Evolutionary conservation across 345 rosid genomes (phyloP).

Genomic region (Lumnitzera littorea): DNA sequence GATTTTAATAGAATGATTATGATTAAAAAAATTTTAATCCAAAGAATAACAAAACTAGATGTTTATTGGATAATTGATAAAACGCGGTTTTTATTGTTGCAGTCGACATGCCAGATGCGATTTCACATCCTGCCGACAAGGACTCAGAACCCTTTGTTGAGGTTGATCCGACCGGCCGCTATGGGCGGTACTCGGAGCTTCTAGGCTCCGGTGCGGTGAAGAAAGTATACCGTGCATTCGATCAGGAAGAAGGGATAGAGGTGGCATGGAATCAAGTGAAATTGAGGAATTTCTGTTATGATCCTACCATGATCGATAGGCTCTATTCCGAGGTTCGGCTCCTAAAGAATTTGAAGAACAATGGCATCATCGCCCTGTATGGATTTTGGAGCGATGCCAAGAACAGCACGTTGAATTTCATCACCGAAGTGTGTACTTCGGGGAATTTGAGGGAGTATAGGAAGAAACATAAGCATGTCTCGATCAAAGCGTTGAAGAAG

Average conservation of each 20-base stretch:
- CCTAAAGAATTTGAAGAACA: slow-evolving; percentile 36
- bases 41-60: too few species aligned
- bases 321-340: slow-evolving; percentile 66
- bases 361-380: slow-evolving; percentile 52
- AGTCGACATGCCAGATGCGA: slow-evolving; percentile 43
- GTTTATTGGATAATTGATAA: too few species aligned
- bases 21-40: too few species aligned
- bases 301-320: slow-evolving; percentile 59
- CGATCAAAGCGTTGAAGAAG: slow-evolving; percentile 76
- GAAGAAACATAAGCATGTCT: slow-evolving; percentile 74
- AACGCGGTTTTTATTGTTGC: too few species aligned
- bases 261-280: slow-evolving; percentile 96
- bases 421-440: slow-evolving; percentile 87
- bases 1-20: too few species aligned
- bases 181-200: slow-evolving; percentile 64
- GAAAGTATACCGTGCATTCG: slow-evolving; percentile 86
- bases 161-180: slow-evolving; percentile 68
- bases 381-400: slow-evolving; percentile 55
- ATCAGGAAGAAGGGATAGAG: slow-evolving; percentile 85
- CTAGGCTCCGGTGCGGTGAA: slow-evolving; percentile 72
- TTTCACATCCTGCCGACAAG: slow-evolving; percentile 28
- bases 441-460: slow-evolving; percentile 79
- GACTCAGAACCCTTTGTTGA: slow-evolving; percentile 69
- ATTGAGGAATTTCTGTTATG: slow-evolving; percentile 41
- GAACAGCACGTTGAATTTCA: slow-evolving; percentile 56